Evolutionary conservation across 352 stramenopile genomes (phyloP).

Genomic region (Elongisporangium anandrum): DNA sequence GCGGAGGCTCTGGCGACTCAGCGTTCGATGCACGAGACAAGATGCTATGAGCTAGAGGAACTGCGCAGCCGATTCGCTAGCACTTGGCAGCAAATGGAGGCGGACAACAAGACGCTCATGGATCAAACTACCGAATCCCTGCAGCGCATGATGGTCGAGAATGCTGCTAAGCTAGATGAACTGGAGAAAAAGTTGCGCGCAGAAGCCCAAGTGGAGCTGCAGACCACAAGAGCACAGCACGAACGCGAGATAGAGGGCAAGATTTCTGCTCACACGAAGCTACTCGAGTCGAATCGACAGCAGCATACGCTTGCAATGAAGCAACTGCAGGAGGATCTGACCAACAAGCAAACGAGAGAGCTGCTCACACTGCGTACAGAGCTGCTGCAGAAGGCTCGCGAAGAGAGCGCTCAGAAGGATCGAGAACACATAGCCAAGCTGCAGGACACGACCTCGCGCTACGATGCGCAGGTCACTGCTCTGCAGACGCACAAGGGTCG

Average conservation of each 20-base stretch:
- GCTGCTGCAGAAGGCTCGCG: slow-evolving; percentile 22
- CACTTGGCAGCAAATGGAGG: no score
- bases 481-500: slow-evolving; percentile 22
- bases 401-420: slow-evolving; percentile 34
- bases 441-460: slow-evolving; percentile 15
- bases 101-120: no score
- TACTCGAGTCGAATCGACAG: slow-evolving; percentile 12
- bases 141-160: no score
- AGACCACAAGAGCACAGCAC: slow-evolving; percentile 1
- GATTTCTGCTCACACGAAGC: slow-evolving; percentile 5
- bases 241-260: no score
- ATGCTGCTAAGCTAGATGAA: slow-evolving; percentile 8
- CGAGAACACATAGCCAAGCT: slow-evolving; percentile 22
- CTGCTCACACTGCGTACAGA: slow-evolving; percentile 27
- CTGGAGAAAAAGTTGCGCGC: slow-evolving; percentile 6
- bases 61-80: slow-evolving; percentile 3
- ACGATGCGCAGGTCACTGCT: slow-evolving; percentile 20
- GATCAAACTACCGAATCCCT: no score
- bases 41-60: slow-evolving; percentile 1
- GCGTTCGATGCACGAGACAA: no score
- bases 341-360: slow-evolving; percentile 19
- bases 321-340: slow-evolving; percentile 18
- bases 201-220: not conserved
- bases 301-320: slow-evolving; percentile 20
- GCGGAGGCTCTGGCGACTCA: no score